phyloP scores from a whole-genome alignment of 2,329 filamentous ascomycete genomes.

The Aspergillus sp. region DNA sequence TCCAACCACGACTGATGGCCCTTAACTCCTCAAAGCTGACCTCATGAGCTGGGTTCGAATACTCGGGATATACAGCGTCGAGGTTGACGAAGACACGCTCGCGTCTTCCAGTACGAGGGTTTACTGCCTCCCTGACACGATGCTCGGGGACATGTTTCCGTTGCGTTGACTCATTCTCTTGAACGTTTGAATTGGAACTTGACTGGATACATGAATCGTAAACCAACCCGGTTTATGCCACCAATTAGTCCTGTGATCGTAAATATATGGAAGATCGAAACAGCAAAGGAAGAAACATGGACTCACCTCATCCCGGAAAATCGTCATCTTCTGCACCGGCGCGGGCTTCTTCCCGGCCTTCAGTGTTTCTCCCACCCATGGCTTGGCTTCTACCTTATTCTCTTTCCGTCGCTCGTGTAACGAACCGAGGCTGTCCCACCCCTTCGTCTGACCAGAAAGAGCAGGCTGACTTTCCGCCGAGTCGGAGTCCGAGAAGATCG shows the following conservation, averaged over 20 bases:
- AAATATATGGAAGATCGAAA: slow-evolving; percentile 65
- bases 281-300: slow-evolving; percentile 33
- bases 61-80: slow-evolving; percentile 77
- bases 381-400: slow-evolving; percentile 78
- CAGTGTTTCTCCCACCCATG: slow-evolving; percentile 89
- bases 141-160: slow-evolving; percentile 63
- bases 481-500: slow-evolving; percentile 82
- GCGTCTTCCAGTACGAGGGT: slow-evolving; percentile 75
- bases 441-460: slow-evolving; percentile 58
- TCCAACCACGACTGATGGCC: slow-evolving; percentile 70
- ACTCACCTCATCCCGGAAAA: slow-evolving; percentile 97
- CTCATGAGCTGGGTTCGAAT: slow-evolving; percentile 68
- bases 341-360: slow-evolving; percentile 81
- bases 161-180: slow-evolving; percentile 35
- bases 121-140: slow-evolving; percentile 77
- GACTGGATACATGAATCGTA: slow-evolving; percentile 54
- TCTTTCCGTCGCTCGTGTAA: slow-evolving; percentile 90
- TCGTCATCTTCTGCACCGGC: slow-evolving; percentile 74
- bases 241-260: slow-evolving; percentile 95
- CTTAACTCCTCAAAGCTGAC: slow-evolving; percentile 90
- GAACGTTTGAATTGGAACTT: slow-evolving; percentile 38
- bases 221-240: slow-evolving; percentile 43
- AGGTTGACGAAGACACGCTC: slow-evolving; percentile 88
- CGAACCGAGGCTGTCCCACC: slow-evolving; percentile 90
- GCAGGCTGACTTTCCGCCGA: slow-evolving; percentile 56